A percentile compares a stretch with the other conserved stretches of the same genome.
Evolutionary conservation across 495 filamentous ascomycete genomes (phyloP).

Genomic region (Penicillium paradoxum): DNA sequence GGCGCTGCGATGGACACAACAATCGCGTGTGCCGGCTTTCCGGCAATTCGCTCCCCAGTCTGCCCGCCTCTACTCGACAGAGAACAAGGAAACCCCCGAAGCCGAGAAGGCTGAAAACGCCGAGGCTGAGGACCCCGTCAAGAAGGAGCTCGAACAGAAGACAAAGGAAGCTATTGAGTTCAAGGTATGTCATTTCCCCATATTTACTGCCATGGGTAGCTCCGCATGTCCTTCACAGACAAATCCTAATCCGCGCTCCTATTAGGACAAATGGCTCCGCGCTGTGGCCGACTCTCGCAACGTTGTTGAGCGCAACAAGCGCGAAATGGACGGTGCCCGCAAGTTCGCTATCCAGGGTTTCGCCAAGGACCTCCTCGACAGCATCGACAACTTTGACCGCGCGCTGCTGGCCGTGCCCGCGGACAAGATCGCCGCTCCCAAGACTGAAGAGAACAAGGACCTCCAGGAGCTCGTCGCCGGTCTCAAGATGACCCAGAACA

Average conservation of each 20-base stretch:
- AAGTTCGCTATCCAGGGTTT: slow-evolving; percentile 95
- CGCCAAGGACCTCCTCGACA: slow-evolving; percentile 88
- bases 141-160: slow-evolving; percentile 74
- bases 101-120: slow-evolving; percentile 34
- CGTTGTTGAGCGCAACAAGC: slow-evolving; percentile 88
- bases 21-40: slow-evolving; percentile 29
- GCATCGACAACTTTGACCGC: slow-evolving; percentile 93
- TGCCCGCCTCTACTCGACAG: slow-evolving; percentile 40
- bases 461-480: slow-evolving; percentile 79
- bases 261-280: slow-evolving; percentile 86
- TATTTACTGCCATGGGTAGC: slow-evolving; percentile 1
- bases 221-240: not conserved
- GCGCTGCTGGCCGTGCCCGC: slow-evolving; percentile 73
- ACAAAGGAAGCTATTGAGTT: slow-evolving; percentile 76
- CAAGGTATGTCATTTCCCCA: slow-evolving; percentile 58
- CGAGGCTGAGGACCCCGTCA: slow-evolving; percentile 44
- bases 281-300: slow-evolving; percentile 95
- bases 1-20: slow-evolving; percentile 36
- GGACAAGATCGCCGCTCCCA: slow-evolving; percentile 55
- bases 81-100: slow-evolving; percentile 31
- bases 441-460: slow-evolving; percentile 51
- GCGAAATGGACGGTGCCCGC: slow-evolving; percentile 78
- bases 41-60: slow-evolving; percentile 30
- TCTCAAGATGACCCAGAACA: slow-evolving; percentile 87
- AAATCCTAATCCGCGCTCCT: not conserved